Conservation (phyloP, 75 land plant genomes). For the Sequoiadendron giganteum region DNA sequence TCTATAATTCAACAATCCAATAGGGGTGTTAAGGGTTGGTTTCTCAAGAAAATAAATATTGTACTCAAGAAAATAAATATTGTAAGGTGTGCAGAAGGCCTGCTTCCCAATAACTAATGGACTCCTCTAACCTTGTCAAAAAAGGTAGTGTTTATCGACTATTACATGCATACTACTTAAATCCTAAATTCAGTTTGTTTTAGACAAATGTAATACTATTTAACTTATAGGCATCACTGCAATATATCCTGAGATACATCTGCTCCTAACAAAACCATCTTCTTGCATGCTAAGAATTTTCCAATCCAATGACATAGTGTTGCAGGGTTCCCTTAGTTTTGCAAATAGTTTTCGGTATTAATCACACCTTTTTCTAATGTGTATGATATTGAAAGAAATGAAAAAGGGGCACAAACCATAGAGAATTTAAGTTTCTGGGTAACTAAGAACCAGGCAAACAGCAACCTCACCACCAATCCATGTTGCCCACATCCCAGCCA, state of each 20-base stretch:
- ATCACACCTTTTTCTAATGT: no score
- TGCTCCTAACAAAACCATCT: background rate
- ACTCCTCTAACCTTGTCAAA: no score
- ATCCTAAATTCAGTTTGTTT: no score
- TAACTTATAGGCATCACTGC: background rate
- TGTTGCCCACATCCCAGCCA: no score
- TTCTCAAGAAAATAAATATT: background rate
- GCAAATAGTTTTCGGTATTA: no score
- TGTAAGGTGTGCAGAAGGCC: no score
- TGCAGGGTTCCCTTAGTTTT: no score
- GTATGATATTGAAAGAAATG: slow-evolving; percentile 2
- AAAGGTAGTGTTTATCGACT: no score
- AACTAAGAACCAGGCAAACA: slow-evolving; percentile 93
- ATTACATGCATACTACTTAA: no score
- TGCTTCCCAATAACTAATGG: no score
- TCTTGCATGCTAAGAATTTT: background rate
- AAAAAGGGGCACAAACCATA: slow-evolving; percentile 57
- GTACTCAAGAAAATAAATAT: background rate
- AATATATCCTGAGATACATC: background rate
- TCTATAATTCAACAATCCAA: background rate
- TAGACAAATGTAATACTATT: no score
- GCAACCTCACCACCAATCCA: slow-evolving; percentile 93
- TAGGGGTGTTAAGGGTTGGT: background rate
- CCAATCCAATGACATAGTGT: background rate
- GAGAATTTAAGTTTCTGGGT: slow-evolving; percentile 88